Evolutionary conservation across 2,329 filamentous ascomycete genomes (phyloP), one percentile per base, ranked within the genome.

Genomic region (Exutisphaerella laricina): DNA sequence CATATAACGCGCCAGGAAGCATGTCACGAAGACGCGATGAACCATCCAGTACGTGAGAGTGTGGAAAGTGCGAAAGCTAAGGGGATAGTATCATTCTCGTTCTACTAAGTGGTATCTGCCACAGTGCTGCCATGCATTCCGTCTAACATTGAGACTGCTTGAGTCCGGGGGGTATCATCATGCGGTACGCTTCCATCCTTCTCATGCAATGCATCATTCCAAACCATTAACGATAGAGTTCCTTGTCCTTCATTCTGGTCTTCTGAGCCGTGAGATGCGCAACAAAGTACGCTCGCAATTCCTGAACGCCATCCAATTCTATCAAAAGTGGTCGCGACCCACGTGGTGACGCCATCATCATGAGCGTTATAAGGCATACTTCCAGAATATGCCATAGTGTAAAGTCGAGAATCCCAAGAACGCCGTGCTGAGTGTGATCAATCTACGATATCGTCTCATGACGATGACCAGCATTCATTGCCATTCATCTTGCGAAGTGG

Each of bases 401-500:
- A 7, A 17, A 35, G 31, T 23, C n/a, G 20, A 34, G 39, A 43
- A 35, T 30, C 25, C 16, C 31, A 10, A 39, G 31, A 41, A 41
- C 38, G 41, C 45, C 45, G n/a, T 45, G 41, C 41, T 35, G 44
- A 35, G n/a, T n/a, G n/a, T n/a, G n/a, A n/a, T n/a, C n/a, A n/a
- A n/a, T n/a, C n/a, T n/a, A n/a, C n/a, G n/a, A n/a, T n/a, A n/a
- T n/a, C n/a, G n/a, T n/a, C n/a, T n/a, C n/a, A n/a, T n/a, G n/a
- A n/a, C n/a, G n/a, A n/a, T n/a, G n/a, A n/a, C n/a, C n/a, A n/a
- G n/a, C n/a, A n/a, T n/a, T n/a, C n/a, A n/a, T n/a, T n/a, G n/a
- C n/a, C n/a, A n/a, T n/a, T n/a, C n/a, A n/a, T n/a, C n/a, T n/a
- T n/a, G n/a, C n/a, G n/a, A n/a, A n/a, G n/a, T n/a, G n/a, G n/a